A percentile compares a stretch with the other conserved stretches of the same genome.
phyloP scores from a whole-genome alignment of 805 yeast species.

The Schizosaccharomyces osmophilus region DNA sequence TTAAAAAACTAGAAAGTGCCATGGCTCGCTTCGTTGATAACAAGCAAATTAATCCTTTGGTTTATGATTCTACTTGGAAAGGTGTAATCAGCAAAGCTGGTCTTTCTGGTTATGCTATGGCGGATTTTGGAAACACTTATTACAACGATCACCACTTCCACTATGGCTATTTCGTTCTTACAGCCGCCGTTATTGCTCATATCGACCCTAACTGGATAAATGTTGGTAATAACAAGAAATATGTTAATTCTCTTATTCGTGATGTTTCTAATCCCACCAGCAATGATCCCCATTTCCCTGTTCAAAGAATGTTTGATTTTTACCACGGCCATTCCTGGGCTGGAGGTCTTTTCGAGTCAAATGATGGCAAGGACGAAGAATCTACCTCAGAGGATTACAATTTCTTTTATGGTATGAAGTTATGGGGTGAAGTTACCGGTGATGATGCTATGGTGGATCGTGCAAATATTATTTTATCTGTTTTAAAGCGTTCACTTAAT shows the following conservation, averaged over 20 bases:
- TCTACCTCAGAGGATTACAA: constrained; percentile 49
- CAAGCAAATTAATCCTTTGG: constrained; percentile 44
- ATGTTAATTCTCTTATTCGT: constrained; percentile 37
- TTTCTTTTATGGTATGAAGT: constrained; percentile 40
- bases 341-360: constrained; percentile 34
- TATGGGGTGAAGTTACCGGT: constrained; percentile 39
- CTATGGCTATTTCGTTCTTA: constrained; percentile 60
- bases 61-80: constrained; percentile 31
- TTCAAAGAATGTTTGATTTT: constrained; percentile 44
- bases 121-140: constrained; percentile 55
- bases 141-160: constrained; percentile 80
- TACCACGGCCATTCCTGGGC: constrained; percentile 58
- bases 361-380: constrained; percentile 52
- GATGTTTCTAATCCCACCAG: constrained; percentile 42
- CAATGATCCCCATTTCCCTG: constrained; percentile 34
- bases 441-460: constrained; percentile 29
- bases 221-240: constrained; percentile 19
- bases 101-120: constrained; percentile 14
- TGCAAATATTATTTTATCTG: constrained; percentile 33
- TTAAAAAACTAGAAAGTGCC: constrained; percentile 40
- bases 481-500: constrained; percentile 31
- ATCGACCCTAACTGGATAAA: constrained; percentile 33
- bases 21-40: constrained; percentile 45
- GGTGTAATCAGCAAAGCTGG: constrained; percentile 55
- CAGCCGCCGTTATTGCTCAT: constrained; percentile 56